Evolutionary conservation across 2,329 filamentous ascomycete genomes (phyloP).

Genomic region (Colletotrichum tropicale): DNA sequence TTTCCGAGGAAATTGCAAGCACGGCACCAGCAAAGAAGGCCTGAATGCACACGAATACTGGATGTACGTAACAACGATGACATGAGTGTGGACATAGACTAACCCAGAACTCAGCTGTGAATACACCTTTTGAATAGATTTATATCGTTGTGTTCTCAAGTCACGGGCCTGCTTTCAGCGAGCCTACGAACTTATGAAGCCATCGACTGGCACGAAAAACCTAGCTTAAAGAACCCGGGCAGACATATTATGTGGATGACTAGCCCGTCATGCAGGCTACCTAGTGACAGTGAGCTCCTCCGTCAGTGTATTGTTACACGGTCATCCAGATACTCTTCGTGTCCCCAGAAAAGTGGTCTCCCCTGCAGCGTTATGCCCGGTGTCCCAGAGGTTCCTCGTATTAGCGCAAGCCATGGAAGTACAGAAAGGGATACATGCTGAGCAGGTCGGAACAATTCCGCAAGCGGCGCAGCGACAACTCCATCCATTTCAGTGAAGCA

Average conservation of each 20-base stretch:
- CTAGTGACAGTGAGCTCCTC: background rate
- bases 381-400: background rate
- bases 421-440: background rate
- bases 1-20: background rate
- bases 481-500: background rate
- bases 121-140: background rate
- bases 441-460: background rate
- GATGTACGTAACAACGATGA: background rate
- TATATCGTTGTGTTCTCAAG: background rate
- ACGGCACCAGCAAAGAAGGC: background rate
- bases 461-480: background rate
- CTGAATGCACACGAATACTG: background rate
- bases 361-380: background rate
- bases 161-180: background rate
- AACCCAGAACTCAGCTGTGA: background rate
- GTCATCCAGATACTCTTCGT: background rate
- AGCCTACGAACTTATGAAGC: background rate
- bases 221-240: background rate
- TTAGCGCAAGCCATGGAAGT: background rate
- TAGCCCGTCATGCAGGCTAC: background rate
- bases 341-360: background rate
- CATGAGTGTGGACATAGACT: background rate
- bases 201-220: background rate
- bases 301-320: background rate
- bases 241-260: background rate